Percentiles rank a stretch among this genome's conserved stretches.
These are phyloP conservation scores for Dactylellina haptotyla DNA, from an alignment of 2,329 filamentous ascomycete species.

Conservation along the genomic window DNA sequence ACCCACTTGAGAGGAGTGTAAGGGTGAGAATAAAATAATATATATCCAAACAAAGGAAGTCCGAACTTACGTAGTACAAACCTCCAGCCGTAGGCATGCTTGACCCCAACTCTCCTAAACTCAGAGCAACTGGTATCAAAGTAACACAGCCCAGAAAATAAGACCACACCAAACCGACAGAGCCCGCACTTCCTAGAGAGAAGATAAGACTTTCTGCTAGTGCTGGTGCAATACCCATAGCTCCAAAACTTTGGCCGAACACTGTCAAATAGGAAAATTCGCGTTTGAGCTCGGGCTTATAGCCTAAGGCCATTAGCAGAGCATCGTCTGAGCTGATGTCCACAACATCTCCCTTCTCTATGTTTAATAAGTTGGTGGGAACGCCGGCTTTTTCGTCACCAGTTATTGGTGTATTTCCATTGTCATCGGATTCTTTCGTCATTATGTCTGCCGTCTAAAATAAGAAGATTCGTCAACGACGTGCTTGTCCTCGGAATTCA, in stretches of 20 bases:
- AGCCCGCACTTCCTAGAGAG: slow-evolving; percentile 58
- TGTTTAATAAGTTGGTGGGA: background rate
- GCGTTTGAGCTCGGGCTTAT: slow-evolving; percentile 59
- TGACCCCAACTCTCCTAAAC: slow-evolving; percentile 59
- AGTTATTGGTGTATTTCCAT: background rate
- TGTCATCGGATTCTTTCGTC: background rate
- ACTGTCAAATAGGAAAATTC: slow-evolving; percentile 60
- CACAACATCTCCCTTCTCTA: slow-evolving; percentile 13
- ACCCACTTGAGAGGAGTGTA: slow-evolving; percentile 56
- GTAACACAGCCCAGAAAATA: slow-evolving; percentile 59
- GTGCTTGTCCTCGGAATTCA: too few relatives aligned
- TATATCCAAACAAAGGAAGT: slow-evolving; percentile 16
- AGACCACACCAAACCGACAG: slow-evolving; percentile 59
- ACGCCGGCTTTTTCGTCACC: background rate
- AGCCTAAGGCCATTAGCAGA: slow-evolving; percentile 58
- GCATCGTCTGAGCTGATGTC: slow-evolving; percentile 56
- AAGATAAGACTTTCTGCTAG: slow-evolving; percentile 59
- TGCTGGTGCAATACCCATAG: slow-evolving; percentile 60
- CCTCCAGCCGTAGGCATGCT: slow-evolving; percentile 60
- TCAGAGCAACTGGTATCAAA: slow-evolving; percentile 59
- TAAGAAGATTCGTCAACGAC: too few relatives aligned
- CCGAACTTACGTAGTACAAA: slow-evolving; percentile 57
- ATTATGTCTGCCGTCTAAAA: too few relatives aligned
- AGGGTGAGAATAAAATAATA: background rate
- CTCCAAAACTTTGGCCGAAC: slow-evolving; percentile 59